Percentiles rank a stretch among this genome's conserved stretches.
These are phyloP conservation scores for Strigomonas galati DNA, from an alignment of 208 protist genomes.

Conservation along the genomic window DNA sequence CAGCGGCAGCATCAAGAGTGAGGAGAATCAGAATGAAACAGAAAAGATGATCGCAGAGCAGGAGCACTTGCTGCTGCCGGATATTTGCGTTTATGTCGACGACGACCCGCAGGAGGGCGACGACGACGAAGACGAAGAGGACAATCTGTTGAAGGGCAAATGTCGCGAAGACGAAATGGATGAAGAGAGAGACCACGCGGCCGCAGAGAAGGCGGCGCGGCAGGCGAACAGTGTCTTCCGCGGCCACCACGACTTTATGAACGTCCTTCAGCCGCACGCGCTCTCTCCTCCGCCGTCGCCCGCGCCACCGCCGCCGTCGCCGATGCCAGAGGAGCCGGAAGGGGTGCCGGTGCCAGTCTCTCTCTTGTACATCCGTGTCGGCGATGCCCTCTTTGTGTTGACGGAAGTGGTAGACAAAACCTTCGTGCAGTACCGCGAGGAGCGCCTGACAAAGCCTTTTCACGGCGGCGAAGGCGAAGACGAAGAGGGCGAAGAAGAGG, in stretches of 20 bases:
- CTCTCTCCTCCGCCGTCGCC: no score
- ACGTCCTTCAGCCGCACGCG: background rate
- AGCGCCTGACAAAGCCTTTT: constrained; percentile 16
- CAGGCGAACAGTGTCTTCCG: background rate
- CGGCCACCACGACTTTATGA: background rate
- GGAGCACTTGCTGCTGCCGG: background rate
- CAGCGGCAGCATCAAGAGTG: background rate
- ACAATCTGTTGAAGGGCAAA: background rate
- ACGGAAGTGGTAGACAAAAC: constrained; percentile 58
- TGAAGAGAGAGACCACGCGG: no score
- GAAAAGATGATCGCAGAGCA: background rate
- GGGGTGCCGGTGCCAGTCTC: constrained; percentile 43
- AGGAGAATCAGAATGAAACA: background rate
- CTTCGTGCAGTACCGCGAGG: constrained; percentile 68
- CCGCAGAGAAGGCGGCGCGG: no score
- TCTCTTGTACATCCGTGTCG: constrained; percentile 60
- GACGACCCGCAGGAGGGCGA: background rate
- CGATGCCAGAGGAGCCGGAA: constrained; percentile 1
- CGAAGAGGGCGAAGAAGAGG: background rate
- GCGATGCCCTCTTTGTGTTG: constrained; percentile 63
- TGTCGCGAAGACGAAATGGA: no score
- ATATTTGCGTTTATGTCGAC: background rate
- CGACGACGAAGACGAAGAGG: background rate
- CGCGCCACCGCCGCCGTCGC: no score
- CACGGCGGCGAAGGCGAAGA: background rate